Conservation (phyloP, 2,329 filamentous ascomycete genomes). For the Aurifilum marmelostoma region DNA sequence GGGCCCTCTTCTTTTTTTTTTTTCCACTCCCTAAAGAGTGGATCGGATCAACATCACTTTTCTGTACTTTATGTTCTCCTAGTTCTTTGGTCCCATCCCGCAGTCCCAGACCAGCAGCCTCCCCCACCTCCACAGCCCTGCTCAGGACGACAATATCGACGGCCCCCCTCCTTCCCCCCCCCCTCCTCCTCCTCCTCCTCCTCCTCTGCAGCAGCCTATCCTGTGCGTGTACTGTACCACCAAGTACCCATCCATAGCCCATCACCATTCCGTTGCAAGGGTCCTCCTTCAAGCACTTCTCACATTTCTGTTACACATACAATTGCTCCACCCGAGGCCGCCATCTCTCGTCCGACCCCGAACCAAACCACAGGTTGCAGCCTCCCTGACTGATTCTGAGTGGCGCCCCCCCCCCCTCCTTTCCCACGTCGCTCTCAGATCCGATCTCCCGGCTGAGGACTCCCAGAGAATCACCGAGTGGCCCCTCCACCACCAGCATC, state of each 20-base stretch:
- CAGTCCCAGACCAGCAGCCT: neutral
- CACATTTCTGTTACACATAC: constrained; percentile 21
- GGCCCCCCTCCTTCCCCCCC: neutral
- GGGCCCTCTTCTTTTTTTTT: neutral
- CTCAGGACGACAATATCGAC: neutral
- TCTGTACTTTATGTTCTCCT: neutral
- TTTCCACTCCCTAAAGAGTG: neutral
- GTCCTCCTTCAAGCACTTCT: neutral
- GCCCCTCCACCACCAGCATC: constrained; percentile 8
- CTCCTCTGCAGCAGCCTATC: neutral
- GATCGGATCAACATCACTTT: neutral
- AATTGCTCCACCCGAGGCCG: constrained; percentile 8
- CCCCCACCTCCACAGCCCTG: constrained; percentile 1
- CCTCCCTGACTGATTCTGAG: constrained; percentile 12
- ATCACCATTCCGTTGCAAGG: constrained; percentile 1
- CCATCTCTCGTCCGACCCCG: constrained; percentile 3
- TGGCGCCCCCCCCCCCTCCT: neutral
- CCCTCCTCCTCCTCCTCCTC: neutral
- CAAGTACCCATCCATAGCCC: too few relatives aligned
- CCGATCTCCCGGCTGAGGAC: neutral
- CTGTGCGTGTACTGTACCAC: neutral
- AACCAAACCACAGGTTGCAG: constrained; percentile 4
- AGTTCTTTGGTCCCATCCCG: neutral
- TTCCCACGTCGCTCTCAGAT: neutral
- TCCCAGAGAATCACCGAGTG: neutral